A percentile compares a stretch with the other conserved stretches of the same genome.
phyloP scores from a whole-genome alignment of 2,329 filamentous ascomycete genomes.

The Cercospora janseana region DNA sequence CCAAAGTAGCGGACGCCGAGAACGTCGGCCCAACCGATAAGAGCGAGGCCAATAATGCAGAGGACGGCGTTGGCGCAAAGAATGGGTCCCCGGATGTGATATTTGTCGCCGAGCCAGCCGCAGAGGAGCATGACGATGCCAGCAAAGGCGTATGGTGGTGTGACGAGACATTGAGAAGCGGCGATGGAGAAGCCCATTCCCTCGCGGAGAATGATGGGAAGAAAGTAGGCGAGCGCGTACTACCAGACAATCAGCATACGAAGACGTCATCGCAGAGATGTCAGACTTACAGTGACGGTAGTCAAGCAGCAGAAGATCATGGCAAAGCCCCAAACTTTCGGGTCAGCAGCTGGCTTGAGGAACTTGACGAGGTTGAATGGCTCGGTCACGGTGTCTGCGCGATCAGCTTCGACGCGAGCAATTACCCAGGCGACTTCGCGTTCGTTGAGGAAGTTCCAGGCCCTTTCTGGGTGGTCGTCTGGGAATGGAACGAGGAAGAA shows the following conservation, averaged over 20 bases:
- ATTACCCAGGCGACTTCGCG: constrained; percentile 50
- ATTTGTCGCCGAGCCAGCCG: constrained; percentile 34
- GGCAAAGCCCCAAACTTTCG: constrained; percentile 56
- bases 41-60: constrained; percentile 31
- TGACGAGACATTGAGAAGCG: constrained; percentile 35
- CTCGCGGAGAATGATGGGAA: constrained; percentile 35
- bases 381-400: constrained; percentile 50
- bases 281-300: constrained; percentile 52
- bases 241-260: background rate
- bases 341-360: constrained; percentile 47
- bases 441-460: constrained; percentile 44
- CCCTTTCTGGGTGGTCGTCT: constrained; percentile 41
- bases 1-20: constrained; percentile 58
- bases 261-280: background rate
- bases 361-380: constrained; percentile 50
- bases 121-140: constrained; percentile 33
- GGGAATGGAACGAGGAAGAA: constrained; percentile 49
- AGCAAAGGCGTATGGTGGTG: constrained; percentile 39
- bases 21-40: constrained; percentile 30
- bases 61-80: constrained; percentile 31
- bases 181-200: constrained; percentile 35
- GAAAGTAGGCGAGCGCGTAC: constrained; percentile 69
- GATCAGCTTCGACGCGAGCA: constrained; percentile 50
- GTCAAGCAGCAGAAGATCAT: constrained; percentile 62
- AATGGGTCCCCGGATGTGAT: constrained; percentile 31